A percentile compares a stretch with the other conserved stretches of the same genome.
Evolutionary conservation across 2,329 filamentous ascomycete species (phyloP).

Genomic region (Xylaria sp.): DNA sequence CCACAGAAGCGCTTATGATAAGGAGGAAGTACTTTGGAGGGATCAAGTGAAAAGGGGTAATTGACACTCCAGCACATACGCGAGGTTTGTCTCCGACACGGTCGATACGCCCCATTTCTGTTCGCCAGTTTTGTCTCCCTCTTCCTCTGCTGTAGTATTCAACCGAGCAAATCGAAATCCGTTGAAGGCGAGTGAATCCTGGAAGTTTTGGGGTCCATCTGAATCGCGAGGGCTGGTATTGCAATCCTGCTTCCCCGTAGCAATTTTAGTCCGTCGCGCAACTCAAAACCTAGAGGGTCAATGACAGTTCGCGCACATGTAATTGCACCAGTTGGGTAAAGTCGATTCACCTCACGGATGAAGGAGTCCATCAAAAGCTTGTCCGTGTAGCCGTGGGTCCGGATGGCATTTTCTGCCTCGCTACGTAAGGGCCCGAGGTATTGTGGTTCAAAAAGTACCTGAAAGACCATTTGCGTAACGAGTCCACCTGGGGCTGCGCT

Average conservation of each 20-base stretch:
- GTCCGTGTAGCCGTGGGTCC: neutral
- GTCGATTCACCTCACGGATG: slow-evolving; percentile 3
- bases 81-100: neutral
- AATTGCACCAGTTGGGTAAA: slow-evolving; percentile 1
- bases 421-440: neutral
- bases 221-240: neutral
- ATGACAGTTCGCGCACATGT: slow-evolving; percentile 6
- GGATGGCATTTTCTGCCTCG: no score
- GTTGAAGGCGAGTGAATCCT: neutral
- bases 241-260: neutral
- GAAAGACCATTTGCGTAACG: slow-evolving; percentile 6
- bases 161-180: neutral
- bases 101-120: neutral
- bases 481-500: slow-evolving; percentile 1
- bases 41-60: neutral
- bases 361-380: slow-evolving; percentile 2
- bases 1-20: no score
- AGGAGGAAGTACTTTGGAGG: no score
- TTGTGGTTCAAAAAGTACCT: slow-evolving; percentile 1
- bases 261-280: slow-evolving; percentile 3
- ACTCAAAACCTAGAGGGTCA: neutral
- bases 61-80: neutral
- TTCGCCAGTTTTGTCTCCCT: neutral
- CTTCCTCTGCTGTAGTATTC: neutral
- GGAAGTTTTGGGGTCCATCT: neutral